Evolutionary conservation across 1,284 basidiomycete genomes (phyloP), one percentile per base, ranked within the genome.

Genomic region (Cryptococcus wingfieldii): DNA sequence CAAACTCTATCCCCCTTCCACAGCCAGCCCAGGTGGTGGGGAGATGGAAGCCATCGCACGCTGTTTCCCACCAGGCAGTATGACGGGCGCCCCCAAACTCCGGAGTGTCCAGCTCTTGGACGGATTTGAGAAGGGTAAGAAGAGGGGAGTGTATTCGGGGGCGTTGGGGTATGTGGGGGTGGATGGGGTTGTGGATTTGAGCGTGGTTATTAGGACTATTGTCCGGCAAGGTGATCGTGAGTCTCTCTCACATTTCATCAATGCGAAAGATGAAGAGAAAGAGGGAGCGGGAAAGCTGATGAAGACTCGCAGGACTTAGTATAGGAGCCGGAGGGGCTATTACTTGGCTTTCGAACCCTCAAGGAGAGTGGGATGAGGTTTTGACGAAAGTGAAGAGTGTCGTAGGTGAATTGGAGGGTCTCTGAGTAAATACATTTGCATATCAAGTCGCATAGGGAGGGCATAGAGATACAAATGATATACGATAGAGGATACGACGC

Each of bases 81-180:
- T 98, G 94, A 98, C 95, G 0, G 94, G 95, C 18, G 95, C 95
- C 0, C 95, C 94, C 0, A 98, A 98, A 78, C 86, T 94, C 62
- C 86, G 94, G 18, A 91, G 89, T 50, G 88, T 97, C 1, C 89
- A 95, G 74, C 86, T 98, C 34, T 81, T 98, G 1, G 89, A 92
- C 64, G 80, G 80, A 1, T 82, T 97, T 5, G 95, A 98, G 73
- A 81, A 81, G 48, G 72, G 80, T 47, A 80, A 85, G 48, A 63
- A 66, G 10, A 82, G 94, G 37, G 83, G 86, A 23, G 80, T 94
- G 27, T 98, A 98, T 72, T 97, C 94, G n/a, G 92, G 91, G 38
- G 88, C 90, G 7, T 86, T 95, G 58, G 95, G 95, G 0, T 98
- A 94, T 73, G 88, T 93, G 81, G 88, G 88, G 54, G 83, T 94